Evolutionary conservation across 352 stramenopile species (phyloP), one percentile per base, ranked within the genome.

Genomic region (Phytophthora tentaculata): DNA sequence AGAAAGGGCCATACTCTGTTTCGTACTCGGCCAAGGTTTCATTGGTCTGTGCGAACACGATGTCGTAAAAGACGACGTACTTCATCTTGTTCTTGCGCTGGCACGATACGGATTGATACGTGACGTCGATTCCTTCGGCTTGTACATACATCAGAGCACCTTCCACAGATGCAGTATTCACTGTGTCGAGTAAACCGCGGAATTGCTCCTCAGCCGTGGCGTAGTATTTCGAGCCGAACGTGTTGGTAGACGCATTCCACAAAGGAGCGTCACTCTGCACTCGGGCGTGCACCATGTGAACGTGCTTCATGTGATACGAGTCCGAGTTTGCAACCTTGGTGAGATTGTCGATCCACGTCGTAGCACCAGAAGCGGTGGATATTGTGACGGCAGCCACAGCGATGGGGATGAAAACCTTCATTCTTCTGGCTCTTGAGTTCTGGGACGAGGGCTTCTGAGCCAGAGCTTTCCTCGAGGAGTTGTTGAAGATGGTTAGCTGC

Each of bases 121-220:
- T 26, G 41, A 80, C 58, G 68, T 91, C 77, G 61, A 95, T 95
- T 29, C 85, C 77, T 60, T 95, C 87, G 6, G 85, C 83, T 69
- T 93, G 85, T 0, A 94, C 84, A 59, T 90, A 95, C 82, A 88
- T 92, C 50, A 95, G 73, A 20, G 85, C 78, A 8, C 87, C 87
- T 59, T 95, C 87, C 3, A 95, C 83, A 4, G 62, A 85, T 19
- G 88, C 88, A 3, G 73, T 90, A 69, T 95, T 95, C 53, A 92
- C 81, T 6, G 82, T 86, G 61, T 95, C 88, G 2, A 94, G 67
- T 12, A 74, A 72, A 5, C 63, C 79, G 9, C 61, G 68, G 63
- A 85, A 91, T 28, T 69, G 23, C 12, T 35, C 16, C 2, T 41
- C 50, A n/a, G 41, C 56, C 5, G 61, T 67, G 3, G n/a, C 19